phyloP scores from a whole-genome alignment of 768 basidiomycete species.

The Lactarius sp. region DNA sequence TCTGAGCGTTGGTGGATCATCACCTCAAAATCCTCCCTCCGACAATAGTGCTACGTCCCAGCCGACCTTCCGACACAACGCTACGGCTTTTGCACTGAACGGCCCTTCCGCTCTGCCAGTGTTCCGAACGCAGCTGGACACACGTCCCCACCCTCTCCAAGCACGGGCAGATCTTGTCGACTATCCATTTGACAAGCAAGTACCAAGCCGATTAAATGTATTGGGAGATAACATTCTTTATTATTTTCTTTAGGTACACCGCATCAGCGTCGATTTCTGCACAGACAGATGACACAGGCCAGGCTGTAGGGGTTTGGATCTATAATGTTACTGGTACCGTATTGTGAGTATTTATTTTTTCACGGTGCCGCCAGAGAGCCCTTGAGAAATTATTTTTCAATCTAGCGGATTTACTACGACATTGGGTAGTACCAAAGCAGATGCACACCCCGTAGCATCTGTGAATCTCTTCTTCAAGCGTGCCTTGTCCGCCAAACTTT shows the following conservation, averaged over 20 bases:
- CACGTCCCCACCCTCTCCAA: not conserved
- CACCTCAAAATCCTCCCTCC: not conserved
- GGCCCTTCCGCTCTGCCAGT: not conserved
- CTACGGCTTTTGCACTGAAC: not conserved
- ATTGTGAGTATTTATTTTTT: slow-evolving; percentile 2
- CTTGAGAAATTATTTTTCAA: not conserved
- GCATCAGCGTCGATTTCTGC: slow-evolving; percentile 6
- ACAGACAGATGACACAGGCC: slow-evolving; percentile 6
- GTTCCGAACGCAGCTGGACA: slow-evolving; percentile 8
- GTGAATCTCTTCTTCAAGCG: not conserved
- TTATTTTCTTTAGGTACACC: not conserved
- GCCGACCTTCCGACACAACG: slow-evolving; percentile 10
- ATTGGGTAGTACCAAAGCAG: not conserved
- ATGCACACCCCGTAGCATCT: not conserved
- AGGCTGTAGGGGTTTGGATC: slow-evolving; percentile 4
- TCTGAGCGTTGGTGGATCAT: not conserved
- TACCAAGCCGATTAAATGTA: not conserved
- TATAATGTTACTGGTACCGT: not conserved
- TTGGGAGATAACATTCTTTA: too few relatives aligned
- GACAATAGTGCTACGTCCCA: not conserved
- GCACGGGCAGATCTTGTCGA: not conserved
- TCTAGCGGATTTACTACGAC: slow-evolving; percentile 8
- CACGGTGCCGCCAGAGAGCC: not conserved
- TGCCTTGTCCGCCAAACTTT: slow-evolving; percentile 12
- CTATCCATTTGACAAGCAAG: slow-evolving; percentile 17